These are phyloP conservation scores for Colletotrichum navitas DNA, from an alignment of 2,329 filamentous ascomycete genomes.

Conservation along the genomic window DNA sequence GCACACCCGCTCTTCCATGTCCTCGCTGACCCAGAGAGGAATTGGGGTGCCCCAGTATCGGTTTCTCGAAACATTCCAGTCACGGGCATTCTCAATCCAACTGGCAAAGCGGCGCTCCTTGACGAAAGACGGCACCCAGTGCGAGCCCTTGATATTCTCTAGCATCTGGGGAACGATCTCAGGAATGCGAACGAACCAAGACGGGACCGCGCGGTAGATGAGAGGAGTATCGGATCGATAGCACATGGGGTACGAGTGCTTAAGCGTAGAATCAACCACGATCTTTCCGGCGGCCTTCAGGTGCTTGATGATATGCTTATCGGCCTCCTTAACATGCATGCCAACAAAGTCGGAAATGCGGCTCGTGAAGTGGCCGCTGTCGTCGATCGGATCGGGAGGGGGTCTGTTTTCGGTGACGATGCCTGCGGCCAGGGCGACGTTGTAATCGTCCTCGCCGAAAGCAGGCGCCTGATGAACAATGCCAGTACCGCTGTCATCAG, in stretches of 20 bases:
- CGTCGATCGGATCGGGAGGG: conserved; percentile 93
- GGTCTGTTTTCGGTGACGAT: conserved; percentile 81
- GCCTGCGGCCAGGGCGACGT: conserved; percentile 80
- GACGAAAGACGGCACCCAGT: conserved; percentile 92
- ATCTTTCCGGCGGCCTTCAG: conserved; percentile 82
- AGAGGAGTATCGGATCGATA: conserved; percentile 94
- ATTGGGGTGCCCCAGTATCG: conserved; percentile 96
- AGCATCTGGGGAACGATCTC: conserved; percentile 89
- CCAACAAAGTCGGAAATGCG: conserved; percentile 86
- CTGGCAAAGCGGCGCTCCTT: conserved; percentile 92
- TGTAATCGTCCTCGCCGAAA: conserved; percentile 97
- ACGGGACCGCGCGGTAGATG: conserved; percentile 91
- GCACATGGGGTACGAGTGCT: conserved; percentile 94
- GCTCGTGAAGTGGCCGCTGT: conserved; percentile 81
- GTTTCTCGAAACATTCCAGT: conserved; percentile 96
- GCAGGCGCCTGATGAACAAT: conserved; percentile 95
- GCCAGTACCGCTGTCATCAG: conserved; percentile 89
- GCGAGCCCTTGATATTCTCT: conserved; percentile 87
- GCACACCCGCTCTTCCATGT: conserved; percentile 87
- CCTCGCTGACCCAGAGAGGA: conserved; percentile 91
- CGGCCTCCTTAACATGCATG: conserved; percentile 90
- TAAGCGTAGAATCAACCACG: conserved; percentile 87
- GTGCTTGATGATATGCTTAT: conserved; percentile 93
- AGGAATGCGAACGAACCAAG: conserved; percentile 93
- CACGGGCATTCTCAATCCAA: conserved; percentile 91